Evolutionary conservation across 345 rosid species (phyloP), one percentile per base, ranked within the genome.

Genomic region (Trapa bicornis): DNA sequence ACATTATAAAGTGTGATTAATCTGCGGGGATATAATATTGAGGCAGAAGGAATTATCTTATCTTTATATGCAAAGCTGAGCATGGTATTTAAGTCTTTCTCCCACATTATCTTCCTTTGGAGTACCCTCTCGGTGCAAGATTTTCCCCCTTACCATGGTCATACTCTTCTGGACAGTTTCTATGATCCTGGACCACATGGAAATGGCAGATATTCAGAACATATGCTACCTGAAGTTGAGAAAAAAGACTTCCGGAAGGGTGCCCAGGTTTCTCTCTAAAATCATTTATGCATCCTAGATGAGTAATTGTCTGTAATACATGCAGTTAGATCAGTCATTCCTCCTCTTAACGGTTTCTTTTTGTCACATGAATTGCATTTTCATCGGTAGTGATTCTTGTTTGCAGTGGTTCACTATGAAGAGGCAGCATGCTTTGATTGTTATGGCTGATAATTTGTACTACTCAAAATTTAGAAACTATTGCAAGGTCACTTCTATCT

Each of bases 371-470:
- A 58, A 33, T 35, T 58, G 63, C 4, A 38, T 54, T 14, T 58
- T 58, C 11, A 32, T 6, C 11, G 63, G 37, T 22, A 12, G 8
- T n/a, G 11, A 54, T n/a, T 58, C 35, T 15, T 36, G 74, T 77
- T 22, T 82, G 81, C 89, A 95, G 99, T 95, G 99, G 99, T 95
- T 95, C 78, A 86, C 98, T 50, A 73, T 95, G 98, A 91, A 83
- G 84, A 89, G 99, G 70, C 99, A 87, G 72, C 99, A 95, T 75
- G 99, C 99, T 71, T 57, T 89, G 81, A 88, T 95, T 73, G 89
- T 95, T 45, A 72, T 88, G 84, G 92, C 99, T 69, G 99, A 95
- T 78, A 70, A 47, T 79, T 92, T 95, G 50, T 95, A 91, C 85
- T 95, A 95, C 78, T 80, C 97, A 0, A 95, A 83, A 79, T 95